These are phyloP conservation scores for Euryodendron excelsum DNA, from an alignment of 148 eudicot species.

Conservation along the genomic window DNA sequence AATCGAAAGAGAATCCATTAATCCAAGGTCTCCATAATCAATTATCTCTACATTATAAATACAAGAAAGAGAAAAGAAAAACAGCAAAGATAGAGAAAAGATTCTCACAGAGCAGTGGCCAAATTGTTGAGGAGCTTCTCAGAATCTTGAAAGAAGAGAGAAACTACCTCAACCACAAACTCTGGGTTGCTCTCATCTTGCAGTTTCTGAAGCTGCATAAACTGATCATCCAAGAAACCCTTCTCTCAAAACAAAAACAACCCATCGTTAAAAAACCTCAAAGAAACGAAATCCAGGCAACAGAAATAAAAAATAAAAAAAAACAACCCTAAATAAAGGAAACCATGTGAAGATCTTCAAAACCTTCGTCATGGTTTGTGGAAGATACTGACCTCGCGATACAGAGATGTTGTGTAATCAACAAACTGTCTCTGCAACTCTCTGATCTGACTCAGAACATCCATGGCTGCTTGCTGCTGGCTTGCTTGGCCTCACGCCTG, in stretches of 20 bases:
- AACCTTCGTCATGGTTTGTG: too few relatives aligned
- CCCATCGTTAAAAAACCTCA: neutral
- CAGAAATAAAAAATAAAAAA: neutral
- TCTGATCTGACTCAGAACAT: slow-evolving; percentile 16
- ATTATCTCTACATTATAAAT: neutral
- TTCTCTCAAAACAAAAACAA: slow-evolving; percentile 15
- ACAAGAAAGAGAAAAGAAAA: neutral
- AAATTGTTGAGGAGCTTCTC: slow-evolving; percentile 54
- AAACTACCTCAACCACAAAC: slow-evolving; percentile 54
- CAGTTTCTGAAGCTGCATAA: slow-evolving; percentile 51
- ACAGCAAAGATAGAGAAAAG: slow-evolving; percentile 2
- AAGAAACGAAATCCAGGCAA: neutral
- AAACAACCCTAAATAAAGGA: neutral
- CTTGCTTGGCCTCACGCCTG: too few relatives aligned
- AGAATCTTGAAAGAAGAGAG: slow-evolving; percentile 59
- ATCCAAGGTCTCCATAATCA: neutral
- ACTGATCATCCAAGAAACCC: slow-evolving; percentile 66
- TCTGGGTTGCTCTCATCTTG: slow-evolving; percentile 61
- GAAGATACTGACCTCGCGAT: slow-evolving; percentile 31
- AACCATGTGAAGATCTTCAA: neutral
- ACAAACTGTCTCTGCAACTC: slow-evolving; percentile 37
- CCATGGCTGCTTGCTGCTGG: slow-evolving; percentile 26
- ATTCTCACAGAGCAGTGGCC: slow-evolving; percentile 47
- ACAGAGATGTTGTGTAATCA: slow-evolving; percentile 25
- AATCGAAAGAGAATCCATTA: slow-evolving; percentile 3